Evolutionary conservation across 305 asterid species (phyloP), one percentile per base, ranked within the genome.

Genomic region (Ajuga reptans): DNA sequence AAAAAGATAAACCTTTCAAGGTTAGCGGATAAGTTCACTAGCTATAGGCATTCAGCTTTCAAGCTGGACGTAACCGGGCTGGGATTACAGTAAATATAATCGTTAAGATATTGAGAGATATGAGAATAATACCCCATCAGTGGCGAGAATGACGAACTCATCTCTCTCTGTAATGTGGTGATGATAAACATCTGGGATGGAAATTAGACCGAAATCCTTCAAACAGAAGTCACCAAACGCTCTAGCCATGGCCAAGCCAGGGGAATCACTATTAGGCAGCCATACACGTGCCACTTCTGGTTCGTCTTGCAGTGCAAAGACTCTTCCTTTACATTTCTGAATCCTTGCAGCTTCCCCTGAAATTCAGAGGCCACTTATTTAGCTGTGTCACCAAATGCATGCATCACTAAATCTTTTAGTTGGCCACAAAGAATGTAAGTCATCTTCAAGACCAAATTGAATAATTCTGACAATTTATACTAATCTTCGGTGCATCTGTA

Each of bases 271-370:
- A 47, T 94, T 89, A 8, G 99, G 99, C 77, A 91, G 80, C 99
- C 99, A 94, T 43, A 94, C 99, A 56, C 99, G 96, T 27, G 96
- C 92, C 16, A 94, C 99, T 80, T 94, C 96, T 29, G 98, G 99
- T 68, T 94, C 99, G 72, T 91, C 99, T 85, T 89, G 97, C 84
- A 94, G 73, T 1, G 99, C 99, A 27, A 94, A 94, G 58, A 94
- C 98, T 74, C 99, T 77, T 5, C 99, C 99, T 77, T 86, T 87
- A 76, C 83, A 94, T 86, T 89, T 86, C 55, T 85, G 99, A 75
- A 94, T 94, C 65, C 99, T 79, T 52, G 96, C 99, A 72, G 92
- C 95, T 84, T 94, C 97, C 81, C 85, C 99, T 91, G 84, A 69
- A 73, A 78, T 67, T 45, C 9, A 15, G 49, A 66, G 42, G 6